phyloP scores from a whole-genome alignment of 305 asterid species.

The Galium porrigens region DNA sequence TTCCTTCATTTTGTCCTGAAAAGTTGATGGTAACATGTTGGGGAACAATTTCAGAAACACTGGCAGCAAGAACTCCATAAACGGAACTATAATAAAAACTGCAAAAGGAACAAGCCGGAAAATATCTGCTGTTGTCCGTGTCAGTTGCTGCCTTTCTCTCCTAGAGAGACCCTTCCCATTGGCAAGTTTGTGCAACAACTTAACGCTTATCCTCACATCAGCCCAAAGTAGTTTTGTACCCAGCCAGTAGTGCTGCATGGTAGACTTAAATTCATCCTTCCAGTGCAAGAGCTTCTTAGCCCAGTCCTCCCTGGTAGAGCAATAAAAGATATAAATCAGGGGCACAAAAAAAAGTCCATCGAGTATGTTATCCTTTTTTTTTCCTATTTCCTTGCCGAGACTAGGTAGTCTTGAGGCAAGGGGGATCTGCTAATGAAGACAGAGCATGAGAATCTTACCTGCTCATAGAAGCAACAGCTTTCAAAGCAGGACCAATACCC shows the following conservation, averaged over 20 bases:
- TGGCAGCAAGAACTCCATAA: slow-evolving; percentile 94
- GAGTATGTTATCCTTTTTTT: not conserved
- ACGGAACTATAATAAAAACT: slow-evolving; percentile 83
- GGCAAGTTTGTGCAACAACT: slow-evolving; percentile 72
- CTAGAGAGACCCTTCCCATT: slow-evolving; percentile 76
- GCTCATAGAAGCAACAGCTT: slow-evolving; percentile 89
- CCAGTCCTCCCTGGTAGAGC: slow-evolving; percentile 71
- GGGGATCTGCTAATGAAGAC: not conserved
- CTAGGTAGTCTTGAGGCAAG: not conserved
- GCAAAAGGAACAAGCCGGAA: slow-evolving; percentile 96
- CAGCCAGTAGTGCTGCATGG: slow-evolving; percentile 89
- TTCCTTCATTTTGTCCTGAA: slow-evolving; percentile 98
- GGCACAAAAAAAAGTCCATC: not conserved
- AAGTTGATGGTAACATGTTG: slow-evolving; percentile 93
- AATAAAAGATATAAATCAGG: slow-evolving; percentile 11
- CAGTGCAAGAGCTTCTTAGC: slow-evolving; percentile 62
- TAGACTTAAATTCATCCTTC: slow-evolving; percentile 80
- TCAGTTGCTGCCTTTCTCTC: slow-evolving; percentile 93
- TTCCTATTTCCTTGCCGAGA: not conserved
- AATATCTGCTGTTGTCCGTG: slow-evolving; percentile 88
- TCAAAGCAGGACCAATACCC: slow-evolving; percentile 94
- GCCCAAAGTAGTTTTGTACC: slow-evolving; percentile 81
- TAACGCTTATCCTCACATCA: slow-evolving; percentile 70
- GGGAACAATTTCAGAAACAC: slow-evolving; percentile 86
- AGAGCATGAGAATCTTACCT: slow-evolving; percentile 32